Evolutionary conservation across 208 protist genomes (phyloP).

Genomic region (Lotmaria passim): DNA sequence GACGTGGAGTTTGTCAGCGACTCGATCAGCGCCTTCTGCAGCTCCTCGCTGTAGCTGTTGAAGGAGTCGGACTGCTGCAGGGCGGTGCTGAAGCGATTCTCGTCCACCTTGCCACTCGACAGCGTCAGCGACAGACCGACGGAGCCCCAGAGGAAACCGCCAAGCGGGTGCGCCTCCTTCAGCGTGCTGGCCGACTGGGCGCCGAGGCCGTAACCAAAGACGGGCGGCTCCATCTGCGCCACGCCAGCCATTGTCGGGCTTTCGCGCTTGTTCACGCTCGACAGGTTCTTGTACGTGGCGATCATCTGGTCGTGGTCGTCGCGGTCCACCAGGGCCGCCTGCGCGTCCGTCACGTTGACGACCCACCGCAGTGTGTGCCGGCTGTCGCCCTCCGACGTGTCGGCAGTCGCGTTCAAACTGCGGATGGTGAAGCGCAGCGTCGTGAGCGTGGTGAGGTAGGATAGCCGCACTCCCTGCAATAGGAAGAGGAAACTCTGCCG

Average conservation of each 20-base stretch:
- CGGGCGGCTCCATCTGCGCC: constrained; percentile 4
- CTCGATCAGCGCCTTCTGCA: constrained; percentile 63
- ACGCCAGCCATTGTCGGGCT: not conserved
- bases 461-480: constrained; percentile 64
- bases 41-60: constrained; percentile 41
- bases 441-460: constrained; percentile 82
- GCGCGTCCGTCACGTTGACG: constrained; percentile 62
- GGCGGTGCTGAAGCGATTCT: constrained; percentile 41
- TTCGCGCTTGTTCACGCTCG: not conserved
- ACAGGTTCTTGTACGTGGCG: constrained; percentile 28
- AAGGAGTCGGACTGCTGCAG: constrained; percentile 48
- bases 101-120: constrained; percentile 60
- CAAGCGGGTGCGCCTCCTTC: constrained; percentile 50
- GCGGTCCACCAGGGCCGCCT: constrained; percentile 86
- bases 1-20: constrained; percentile 60
- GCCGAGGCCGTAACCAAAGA: constrained; percentile 1
- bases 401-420: constrained; percentile 57
- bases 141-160: constrained; percentile 88
- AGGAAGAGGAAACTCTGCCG: constrained; percentile 72
- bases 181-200: constrained; percentile 29
- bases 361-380: constrained; percentile 55
- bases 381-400: constrained; percentile 36
- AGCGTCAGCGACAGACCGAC: constrained; percentile 76
- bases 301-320: constrained; percentile 82
- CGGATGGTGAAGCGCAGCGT: constrained; percentile 79